Evolutionary conservation across 805 yeast genomes (phyloP).

Genomic region (Candida gorgasii): DNA sequence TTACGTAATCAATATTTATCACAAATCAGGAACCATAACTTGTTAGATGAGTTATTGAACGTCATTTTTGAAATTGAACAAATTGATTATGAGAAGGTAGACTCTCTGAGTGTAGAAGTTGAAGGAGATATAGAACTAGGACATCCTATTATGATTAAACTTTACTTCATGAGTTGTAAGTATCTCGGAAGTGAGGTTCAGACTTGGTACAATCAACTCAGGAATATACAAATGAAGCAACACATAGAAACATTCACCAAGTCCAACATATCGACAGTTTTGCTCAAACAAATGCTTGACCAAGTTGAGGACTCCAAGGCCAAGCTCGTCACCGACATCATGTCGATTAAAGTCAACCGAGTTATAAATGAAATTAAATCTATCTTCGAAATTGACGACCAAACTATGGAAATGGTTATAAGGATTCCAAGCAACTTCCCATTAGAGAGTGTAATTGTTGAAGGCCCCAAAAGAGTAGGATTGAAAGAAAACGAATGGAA

Average conservation of each 20-base stretch:
- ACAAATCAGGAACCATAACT: conserved; percentile 49
- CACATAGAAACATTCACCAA: conserved; percentile 64
- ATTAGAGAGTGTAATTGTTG: conserved; percentile 67
- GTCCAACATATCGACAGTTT: conserved; percentile 60
- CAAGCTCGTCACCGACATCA: conserved; percentile 35
- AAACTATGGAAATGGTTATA: conserved; percentile 76
- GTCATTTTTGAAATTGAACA: conserved; percentile 44
- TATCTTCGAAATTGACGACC: conserved; percentile 80
- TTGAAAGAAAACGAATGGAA: conserved; percentile 92
- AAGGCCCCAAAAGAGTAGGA: conserved; percentile 79
- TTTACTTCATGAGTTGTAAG: conserved; percentile 51
- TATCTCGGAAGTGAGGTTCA: conserved; percentile 59
- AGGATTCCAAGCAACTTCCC: conserved; percentile 78
- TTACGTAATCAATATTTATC: conserved; percentile 61
- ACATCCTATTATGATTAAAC: conserved; percentile 31
- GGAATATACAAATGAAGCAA: conserved; percentile 64
- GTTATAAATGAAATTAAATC: conserved; percentile 69
- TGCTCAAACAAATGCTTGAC: conserved; percentile 58
- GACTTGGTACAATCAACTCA: conserved; percentile 68
- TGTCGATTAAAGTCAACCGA: conserved; percentile 62
- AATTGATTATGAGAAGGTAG: conserved; percentile 4
- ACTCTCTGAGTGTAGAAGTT: not conserved
- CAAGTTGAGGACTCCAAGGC: conserved; percentile 47
- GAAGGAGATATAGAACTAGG: conserved; percentile 10
- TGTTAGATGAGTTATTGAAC: conserved; percentile 52